Conservation (phyloP, 306 rosid genomes). For the Macrotyloma uniflorum region DNA sequence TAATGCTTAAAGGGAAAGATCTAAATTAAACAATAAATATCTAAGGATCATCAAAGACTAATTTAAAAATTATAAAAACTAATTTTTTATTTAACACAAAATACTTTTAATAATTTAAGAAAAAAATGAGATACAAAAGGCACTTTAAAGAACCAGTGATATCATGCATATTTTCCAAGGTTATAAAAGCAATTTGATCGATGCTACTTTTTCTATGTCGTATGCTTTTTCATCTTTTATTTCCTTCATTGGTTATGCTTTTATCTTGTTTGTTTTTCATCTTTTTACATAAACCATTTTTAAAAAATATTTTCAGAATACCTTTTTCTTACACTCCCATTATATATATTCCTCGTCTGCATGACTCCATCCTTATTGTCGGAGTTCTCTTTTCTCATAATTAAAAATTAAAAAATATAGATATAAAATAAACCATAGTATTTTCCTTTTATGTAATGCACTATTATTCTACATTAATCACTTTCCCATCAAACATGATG, state of each 20-base stretch:
- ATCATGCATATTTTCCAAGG: slow-evolving; percentile 34
- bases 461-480: slow-evolving; percentile 29
- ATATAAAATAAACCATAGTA: background rate
- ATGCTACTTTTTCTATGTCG: slow-evolving; percentile 35
- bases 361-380: background rate
- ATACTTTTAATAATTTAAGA: background rate
- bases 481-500: slow-evolving; percentile 31
- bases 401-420: background rate
- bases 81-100: background rate
- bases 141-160: slow-evolving; percentile 30
- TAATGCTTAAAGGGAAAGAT: background rate
- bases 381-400: slow-evolving; percentile 23
- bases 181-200: slow-evolving; percentile 23
- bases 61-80: background rate
- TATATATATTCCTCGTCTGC: slow-evolving; percentile 16
- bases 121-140: background rate
- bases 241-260: slow-evolving; percentile 27
- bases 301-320: background rate
- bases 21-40: background rate
- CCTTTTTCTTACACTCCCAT: slow-evolving; percentile 17
- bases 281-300: background rate
- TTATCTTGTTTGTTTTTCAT: background rate
- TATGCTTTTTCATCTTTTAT: slow-evolving; percentile 37
- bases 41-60: background rate
- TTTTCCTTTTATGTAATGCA: background rate